Conservation (phyloP, 164 flowering plant genomes). For the Nelumbo lutea region DNA sequence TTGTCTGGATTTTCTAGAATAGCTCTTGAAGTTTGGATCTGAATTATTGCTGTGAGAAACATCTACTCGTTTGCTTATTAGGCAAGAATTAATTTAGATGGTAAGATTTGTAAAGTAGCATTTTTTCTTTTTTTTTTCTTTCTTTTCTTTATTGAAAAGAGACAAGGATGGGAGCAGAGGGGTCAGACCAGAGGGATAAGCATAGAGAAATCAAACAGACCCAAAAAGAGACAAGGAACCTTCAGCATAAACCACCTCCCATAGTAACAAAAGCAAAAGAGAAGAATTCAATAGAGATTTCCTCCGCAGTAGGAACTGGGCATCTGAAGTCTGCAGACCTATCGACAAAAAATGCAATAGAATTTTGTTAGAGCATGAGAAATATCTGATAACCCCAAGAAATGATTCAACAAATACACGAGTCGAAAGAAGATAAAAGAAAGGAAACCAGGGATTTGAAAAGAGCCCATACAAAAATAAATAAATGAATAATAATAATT, state of each 20-base stretch:
- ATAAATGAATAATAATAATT: too few relatives aligned
- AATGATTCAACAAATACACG: conserved; percentile 34
- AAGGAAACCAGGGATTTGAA: conserved; percentile 19
- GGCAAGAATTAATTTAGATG: conserved; percentile 11
- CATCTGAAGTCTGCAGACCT: conserved; percentile 52
- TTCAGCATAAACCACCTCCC: conserved; percentile 26
- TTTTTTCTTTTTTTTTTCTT: conserved; percentile 1
- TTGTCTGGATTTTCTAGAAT: conserved; percentile 7
- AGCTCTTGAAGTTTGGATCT: conserved; percentile 26
- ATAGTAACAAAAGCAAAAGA: conserved; percentile 16
- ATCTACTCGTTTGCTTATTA: conserved; percentile 17
- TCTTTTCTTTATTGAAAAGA: conserved; percentile 5
- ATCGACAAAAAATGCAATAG: conserved; percentile 37
- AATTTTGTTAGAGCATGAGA: conserved; percentile 51
- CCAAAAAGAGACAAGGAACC: conserved; percentile 26
- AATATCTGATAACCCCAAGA: conserved; percentile 43
- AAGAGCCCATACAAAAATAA: not conserved
- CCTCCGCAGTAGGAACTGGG: conserved; percentile 35
- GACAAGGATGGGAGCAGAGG: conserved; percentile 20
- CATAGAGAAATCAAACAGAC: conserved; percentile 24
- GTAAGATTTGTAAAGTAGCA: conserved; percentile 3
- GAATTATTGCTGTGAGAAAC: conserved; percentile 10
- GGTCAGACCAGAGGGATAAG: conserved; percentile 28
- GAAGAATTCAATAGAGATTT: conserved; percentile 27
- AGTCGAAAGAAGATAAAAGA: conserved; percentile 16